Conservation (phyloP, 805 yeast genomes). For the Candida berthetii region DNA sequence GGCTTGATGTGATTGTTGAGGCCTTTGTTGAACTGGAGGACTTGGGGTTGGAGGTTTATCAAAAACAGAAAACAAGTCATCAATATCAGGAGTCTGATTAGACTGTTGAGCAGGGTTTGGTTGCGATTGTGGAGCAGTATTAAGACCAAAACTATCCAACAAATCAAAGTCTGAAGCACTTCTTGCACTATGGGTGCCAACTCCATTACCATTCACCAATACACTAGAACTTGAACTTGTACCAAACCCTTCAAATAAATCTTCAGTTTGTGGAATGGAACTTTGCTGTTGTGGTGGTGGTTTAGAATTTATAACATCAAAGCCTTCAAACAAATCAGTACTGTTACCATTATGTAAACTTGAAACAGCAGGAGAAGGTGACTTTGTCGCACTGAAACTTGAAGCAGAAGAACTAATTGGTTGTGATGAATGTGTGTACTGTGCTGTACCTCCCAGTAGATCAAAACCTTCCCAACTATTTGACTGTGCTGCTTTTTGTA, state of each 20-base stretch:
- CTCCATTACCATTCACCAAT: not conserved
- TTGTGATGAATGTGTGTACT: not conserved
- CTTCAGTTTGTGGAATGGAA: constrained; percentile 4
- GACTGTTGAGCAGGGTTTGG: constrained; percentile 1
- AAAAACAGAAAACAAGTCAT: constrained; percentile 25
- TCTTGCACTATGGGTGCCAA: no score
- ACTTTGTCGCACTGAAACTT: not conserved
- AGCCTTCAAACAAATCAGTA: constrained; percentile 17
- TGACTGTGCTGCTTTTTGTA: not conserved
- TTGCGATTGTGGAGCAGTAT: not conserved
- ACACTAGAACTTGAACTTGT: not conserved
- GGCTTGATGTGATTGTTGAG: not conserved
- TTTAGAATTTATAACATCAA: constrained; percentile 6
- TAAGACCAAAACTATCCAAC: constrained; percentile 11
- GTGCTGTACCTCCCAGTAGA: no score
- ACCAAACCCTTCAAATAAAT: constrained; percentile 17
- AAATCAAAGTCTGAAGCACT: constrained; percentile 6
- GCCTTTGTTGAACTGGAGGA: not conserved
- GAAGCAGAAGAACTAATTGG: not conserved
- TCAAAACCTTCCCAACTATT: not conserved
- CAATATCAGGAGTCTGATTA: constrained; percentile 10
- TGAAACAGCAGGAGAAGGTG: not conserved
- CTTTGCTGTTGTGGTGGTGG: constrained; percentile 1
- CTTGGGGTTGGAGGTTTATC: constrained; percentile 11
- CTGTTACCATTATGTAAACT: not conserved